These are phyloP conservation scores for Solanum chiquidenum DNA, from an alignment of 257 asterid genomes.

Conservation along the genomic window DNA sequence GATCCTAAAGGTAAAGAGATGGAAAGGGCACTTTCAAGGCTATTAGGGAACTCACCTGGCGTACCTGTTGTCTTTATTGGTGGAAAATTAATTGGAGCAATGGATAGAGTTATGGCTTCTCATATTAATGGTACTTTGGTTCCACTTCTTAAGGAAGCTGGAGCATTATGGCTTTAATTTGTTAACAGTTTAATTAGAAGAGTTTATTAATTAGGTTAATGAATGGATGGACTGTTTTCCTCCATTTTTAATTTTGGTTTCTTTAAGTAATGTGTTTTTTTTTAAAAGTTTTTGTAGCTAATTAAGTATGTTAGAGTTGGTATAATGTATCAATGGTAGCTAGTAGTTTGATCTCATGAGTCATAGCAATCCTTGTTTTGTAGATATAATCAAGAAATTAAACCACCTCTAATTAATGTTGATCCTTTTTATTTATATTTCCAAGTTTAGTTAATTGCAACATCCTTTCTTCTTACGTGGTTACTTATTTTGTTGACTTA, in stretches of 20 bases:
- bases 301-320: neutral
- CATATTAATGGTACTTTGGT: constrained; percentile 37
- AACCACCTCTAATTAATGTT: neutral
- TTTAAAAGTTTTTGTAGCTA: neutral
- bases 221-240: neutral
- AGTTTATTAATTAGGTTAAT: neutral
- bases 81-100: constrained; percentile 33
- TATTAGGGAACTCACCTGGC: constrained; percentile 20
- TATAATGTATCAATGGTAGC: neutral
- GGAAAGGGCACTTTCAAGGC: constrained; percentile 25
- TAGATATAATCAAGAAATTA: neutral
- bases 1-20: constrained; percentile 32
- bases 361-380: neutral
- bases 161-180: constrained; percentile 36
- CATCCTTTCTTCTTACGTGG: no score
- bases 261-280: neutral
- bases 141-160: constrained; percentile 35
- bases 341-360: neutral
- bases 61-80: constrained; percentile 42
- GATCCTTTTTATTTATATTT: no score
- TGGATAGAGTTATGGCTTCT: constrained; percentile 42
- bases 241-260: neutral
- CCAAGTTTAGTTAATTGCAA: no score
- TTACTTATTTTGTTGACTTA: no score
- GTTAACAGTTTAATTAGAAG: neutral